These are phyloP conservation scores for Neophaeococcomyces mojaviensis DNA, from an alignment of 2,329 filamentous ascomycete genomes.

Conservation along the genomic window DNA sequence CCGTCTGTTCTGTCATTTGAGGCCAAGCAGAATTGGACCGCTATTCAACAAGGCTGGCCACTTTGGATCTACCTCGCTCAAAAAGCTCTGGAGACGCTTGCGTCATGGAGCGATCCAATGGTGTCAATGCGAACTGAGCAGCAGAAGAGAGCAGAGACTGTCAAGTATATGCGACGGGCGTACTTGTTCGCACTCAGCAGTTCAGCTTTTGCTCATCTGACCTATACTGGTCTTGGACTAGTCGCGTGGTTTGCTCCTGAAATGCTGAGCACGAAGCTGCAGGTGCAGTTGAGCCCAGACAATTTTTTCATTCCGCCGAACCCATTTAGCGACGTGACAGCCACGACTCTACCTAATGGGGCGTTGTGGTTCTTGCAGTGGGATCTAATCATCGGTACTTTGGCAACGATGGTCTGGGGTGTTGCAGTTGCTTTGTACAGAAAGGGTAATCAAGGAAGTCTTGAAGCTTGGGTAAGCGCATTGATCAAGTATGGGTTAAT, in stretches of 20 bases:
- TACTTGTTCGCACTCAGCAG: conserved; percentile 37
- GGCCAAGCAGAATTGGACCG: conserved; percentile 42
- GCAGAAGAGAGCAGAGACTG: conserved; percentile 23
- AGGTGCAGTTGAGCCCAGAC: conserved; percentile 30
- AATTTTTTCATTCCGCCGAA: conserved; percentile 35
- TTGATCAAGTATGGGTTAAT: conserved; percentile 31
- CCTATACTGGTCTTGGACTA: conserved; percentile 35
- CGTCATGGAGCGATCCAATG: conserved; percentile 23
- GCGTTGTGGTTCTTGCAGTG: conserved; percentile 42
- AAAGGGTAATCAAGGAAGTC: conserved; percentile 25
- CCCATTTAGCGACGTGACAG: conserved; percentile 23
- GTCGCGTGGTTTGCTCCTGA: conserved; percentile 31
- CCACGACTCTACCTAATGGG: conserved; percentile 33
- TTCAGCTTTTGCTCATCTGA: conserved; percentile 34
- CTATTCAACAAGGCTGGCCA: conserved; percentile 46
- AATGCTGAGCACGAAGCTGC: conserved; percentile 28
- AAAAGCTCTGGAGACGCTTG: conserved; percentile 24
- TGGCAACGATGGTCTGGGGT: conserved; percentile 40
- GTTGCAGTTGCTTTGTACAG: conserved; percentile 30
- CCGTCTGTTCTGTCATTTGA: conserved; percentile 32
- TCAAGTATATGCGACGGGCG: conserved; percentile 30
- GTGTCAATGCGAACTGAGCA: conserved; percentile 18
- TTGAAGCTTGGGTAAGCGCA: conserved; percentile 24
- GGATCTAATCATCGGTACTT: conserved; percentile 40
- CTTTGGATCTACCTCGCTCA: conserved; percentile 39